Conservation (phyloP, 805 yeast species). For the Kodamaea kakaduensis region DNA sequence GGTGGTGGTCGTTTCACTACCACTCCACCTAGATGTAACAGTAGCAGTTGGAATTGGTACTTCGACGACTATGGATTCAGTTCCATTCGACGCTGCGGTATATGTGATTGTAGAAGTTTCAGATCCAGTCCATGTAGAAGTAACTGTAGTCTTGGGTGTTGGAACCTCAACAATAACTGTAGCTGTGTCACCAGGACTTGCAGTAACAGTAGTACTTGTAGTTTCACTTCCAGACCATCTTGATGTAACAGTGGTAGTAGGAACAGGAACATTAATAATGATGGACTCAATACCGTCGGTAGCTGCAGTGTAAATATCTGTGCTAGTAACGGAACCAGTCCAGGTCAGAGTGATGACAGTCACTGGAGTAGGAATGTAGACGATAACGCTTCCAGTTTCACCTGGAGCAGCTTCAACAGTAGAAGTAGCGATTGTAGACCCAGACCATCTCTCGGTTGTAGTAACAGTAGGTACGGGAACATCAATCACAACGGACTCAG, state of each 20-base stretch:
- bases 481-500: too few relatives aligned
- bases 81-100: conserved; percentile 8
- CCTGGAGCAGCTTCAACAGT: conserved; percentile 8
- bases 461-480: too few relatives aligned
- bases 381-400: conserved; percentile 11
- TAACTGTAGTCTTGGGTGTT: conserved; percentile 5
- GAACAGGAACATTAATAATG: conserved; percentile 12
- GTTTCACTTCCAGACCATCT: conserved; percentile 9
- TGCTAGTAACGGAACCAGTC: conserved; percentile 5
- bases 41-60: conserved; percentile 13
- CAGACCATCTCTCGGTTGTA: too few relatives aligned
- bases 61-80: conserved; percentile 13
- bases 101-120: conserved; percentile 6
- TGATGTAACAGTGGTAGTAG: conserved; percentile 3
- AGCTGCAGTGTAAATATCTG: conserved; percentile 2
- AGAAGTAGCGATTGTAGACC: too few relatives aligned
- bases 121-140: conserved; percentile 10
- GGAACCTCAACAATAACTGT: conserved; percentile 15
- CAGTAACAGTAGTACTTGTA: conserved; percentile 3
- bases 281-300: conserved; percentile 12
- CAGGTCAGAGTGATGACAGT: background rate
- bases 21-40: conserved; percentile 10
- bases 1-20: conserved; percentile 10
- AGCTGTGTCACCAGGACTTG: conserved; percentile 8
- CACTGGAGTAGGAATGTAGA: conserved; percentile 11